Evolutionary conservation across 345 rosid species (phyloP).

Genomic region (Passiflora organensis): DNA sequence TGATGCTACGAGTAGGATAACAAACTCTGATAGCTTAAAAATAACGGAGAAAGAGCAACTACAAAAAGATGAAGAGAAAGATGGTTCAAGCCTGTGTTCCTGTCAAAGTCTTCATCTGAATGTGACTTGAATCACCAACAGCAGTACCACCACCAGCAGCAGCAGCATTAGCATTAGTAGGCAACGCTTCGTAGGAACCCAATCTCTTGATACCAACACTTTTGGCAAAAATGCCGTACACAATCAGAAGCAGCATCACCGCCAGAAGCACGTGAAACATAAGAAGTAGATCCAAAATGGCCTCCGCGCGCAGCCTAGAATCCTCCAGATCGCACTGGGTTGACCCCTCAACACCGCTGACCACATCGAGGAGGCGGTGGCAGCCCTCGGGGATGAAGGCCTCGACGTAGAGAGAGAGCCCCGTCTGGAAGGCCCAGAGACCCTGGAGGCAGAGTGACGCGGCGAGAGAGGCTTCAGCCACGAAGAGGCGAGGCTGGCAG

Average conservation of each 20-base stretch:
- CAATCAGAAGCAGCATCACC: conserved; percentile 43
- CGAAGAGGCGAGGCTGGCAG: conserved; percentile 51
- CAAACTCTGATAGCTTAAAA: no score
- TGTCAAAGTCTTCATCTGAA: conserved; percentile 80
- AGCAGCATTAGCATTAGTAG: conserved; percentile 34
- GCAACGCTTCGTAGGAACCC: conserved; percentile 80
- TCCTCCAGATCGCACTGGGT: conserved; percentile 79
- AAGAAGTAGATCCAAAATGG: conserved; percentile 74
- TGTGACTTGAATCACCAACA: conserved; percentile 22
- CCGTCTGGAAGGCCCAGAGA: conserved; percentile 82
- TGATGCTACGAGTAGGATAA: no score
- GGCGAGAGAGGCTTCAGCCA: conserved; percentile 68
- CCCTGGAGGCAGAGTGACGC: conserved; percentile 74
- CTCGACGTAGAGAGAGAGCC: conserved; percentile 79
- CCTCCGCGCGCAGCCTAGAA: conserved; percentile 69
- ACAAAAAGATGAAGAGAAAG: neutral
- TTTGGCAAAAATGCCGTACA: conserved; percentile 53
- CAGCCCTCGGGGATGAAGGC: conserved; percentile 88
- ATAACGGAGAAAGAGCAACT: no score
- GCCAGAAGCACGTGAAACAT: conserved; percentile 65
- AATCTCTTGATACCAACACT: conserved; percentile 44
- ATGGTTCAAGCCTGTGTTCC: conserved; percentile 70
- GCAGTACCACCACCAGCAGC: conserved; percentile 31
- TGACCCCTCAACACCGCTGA: conserved; percentile 72
- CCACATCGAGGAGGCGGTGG: conserved; percentile 67